Conservation (phyloP, 2,329 filamentous ascomycete species). For the Diaporthe vexans region DNA sequence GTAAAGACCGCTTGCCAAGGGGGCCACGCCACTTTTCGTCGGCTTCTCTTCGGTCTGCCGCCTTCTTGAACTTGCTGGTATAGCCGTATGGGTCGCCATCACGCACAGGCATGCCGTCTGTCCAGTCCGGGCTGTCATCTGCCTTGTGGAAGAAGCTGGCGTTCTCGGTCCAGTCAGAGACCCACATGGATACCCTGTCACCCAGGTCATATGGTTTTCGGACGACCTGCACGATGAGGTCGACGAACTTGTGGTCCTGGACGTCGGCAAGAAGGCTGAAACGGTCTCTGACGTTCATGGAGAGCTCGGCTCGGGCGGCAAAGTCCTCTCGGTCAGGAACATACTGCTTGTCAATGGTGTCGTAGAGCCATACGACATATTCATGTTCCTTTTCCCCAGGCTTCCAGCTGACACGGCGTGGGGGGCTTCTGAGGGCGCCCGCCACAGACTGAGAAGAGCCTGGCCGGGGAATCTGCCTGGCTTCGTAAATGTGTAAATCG, state of each 20-base stretch:
- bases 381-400: slow-evolving; percentile 52
- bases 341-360: slow-evolving; percentile 57
- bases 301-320: slow-evolving; percentile 52
- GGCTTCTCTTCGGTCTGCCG: slow-evolving; percentile 44
- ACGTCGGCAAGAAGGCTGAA: slow-evolving; percentile 77
- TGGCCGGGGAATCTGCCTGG: not conserved
- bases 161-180: slow-evolving; percentile 88
- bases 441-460: slow-evolving; percentile 25
- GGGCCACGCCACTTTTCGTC: slow-evolving; percentile 76
- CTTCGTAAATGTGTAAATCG: slow-evolving; percentile 60
- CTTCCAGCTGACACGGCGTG: slow-evolving; percentile 35
- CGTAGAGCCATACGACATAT: slow-evolving; percentile 64
- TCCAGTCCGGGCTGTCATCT: slow-evolving; percentile 48
- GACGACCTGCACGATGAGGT: slow-evolving; percentile 81
- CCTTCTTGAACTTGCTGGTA: slow-evolving; percentile 49
- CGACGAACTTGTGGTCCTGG: slow-evolving; percentile 68
- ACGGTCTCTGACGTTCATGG: slow-evolving; percentile 66
- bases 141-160: slow-evolving; percentile 68
- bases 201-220: slow-evolving; percentile 58
- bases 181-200: slow-evolving; percentile 73
- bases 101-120: slow-evolving; percentile 48
- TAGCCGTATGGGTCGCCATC: slow-evolving; percentile 73
- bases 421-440: slow-evolving; percentile 48
- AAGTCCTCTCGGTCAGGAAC: slow-evolving; percentile 63
- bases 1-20: slow-evolving; percentile 78